Percentiles rank a stretch among this genome's conserved stretches.
Evolutionary conservation across 2,329 filamentous ascomycete genomes (phyloP).

Genomic region (Decorospora gaudefroyi): DNA sequence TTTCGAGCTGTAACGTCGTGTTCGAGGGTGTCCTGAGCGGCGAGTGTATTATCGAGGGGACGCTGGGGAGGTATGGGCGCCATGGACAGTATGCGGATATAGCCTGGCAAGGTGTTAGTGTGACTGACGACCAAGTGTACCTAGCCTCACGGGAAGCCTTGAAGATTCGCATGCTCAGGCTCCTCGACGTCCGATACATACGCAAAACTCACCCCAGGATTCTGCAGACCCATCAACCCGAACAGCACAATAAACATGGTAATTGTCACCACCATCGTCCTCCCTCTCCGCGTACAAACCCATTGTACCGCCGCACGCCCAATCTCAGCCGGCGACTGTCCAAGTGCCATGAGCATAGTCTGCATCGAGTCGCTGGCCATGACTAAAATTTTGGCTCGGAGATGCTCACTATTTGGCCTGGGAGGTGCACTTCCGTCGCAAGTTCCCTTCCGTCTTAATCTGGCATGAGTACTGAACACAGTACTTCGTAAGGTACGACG

Average conservation of each 20-base stretch:
- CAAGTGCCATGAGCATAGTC: conserved; percentile 33
- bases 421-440: no score
- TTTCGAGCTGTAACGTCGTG: conserved; percentile 43
- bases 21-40: conserved; percentile 42
- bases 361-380: conserved; percentile 35
- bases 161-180: no score
- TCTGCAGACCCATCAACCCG: conserved; percentile 24
- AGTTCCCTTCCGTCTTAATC: no score
- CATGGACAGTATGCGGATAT: conserved; percentile 39
- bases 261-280: conserved; percentile 28
- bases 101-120: conserved; percentile 19
- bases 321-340: conserved; percentile 28
- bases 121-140: not conserved
- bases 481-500: no score
- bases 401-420: no score
- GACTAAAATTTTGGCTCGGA: no score
- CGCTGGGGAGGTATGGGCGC: conserved; percentile 32
- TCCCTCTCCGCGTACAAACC: conserved; percentile 38
- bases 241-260: conserved; percentile 28
- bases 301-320: conserved; percentile 38
- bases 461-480: no score
- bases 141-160: no score
- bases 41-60: conserved; percentile 32
- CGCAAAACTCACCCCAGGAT: conserved; percentile 27
- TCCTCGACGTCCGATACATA: not conserved